A percentile compares a stretch with the other conserved stretches of the same genome.
phyloP scores from a whole-genome alignment of 108 stramenopile genomes.

The Cyclostephanos invisitatus region DNA sequence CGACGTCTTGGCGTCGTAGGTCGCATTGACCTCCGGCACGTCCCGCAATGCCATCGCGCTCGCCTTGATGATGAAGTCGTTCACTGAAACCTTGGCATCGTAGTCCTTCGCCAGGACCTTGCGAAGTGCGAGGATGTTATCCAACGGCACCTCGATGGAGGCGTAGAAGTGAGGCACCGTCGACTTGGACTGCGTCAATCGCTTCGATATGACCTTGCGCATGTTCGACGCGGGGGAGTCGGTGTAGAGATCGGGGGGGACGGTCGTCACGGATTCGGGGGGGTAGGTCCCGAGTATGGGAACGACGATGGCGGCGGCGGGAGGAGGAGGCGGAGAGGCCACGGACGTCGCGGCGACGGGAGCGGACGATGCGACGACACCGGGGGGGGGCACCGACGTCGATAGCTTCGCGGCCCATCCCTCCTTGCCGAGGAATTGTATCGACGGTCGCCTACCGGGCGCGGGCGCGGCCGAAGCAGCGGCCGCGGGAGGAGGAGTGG shows the following conservation, averaged over 20 bases:
- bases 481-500: constrained; percentile 3
- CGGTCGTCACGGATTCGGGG: constrained; percentile 56
- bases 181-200: constrained; percentile 95
- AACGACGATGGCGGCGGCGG: constrained; percentile 49
- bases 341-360: constrained; percentile 37
- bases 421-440: constrained; percentile 93
- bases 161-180: constrained; percentile 97
- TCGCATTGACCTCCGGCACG: constrained; percentile 93
- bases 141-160: constrained; percentile 88
- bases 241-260: constrained; percentile 38
- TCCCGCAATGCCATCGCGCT: constrained; percentile 95
- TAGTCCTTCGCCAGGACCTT: constrained; percentile 71
- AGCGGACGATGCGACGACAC: constrained; percentile 24
- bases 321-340: constrained; percentile 49
- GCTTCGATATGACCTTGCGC: constrained; percentile 94
- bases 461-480: constrained; percentile 26
- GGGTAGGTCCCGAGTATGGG: constrained; percentile 33
- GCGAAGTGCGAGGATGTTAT: constrained; percentile 84
- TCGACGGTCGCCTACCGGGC: constrained; percentile 33
- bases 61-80: constrained; percentile 97
- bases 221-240: constrained; percentile 66
- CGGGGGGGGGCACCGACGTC: constrained; percentile 23
- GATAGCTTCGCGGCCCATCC: constrained; percentile 63
- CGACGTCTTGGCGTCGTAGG: constrained; percentile 50
- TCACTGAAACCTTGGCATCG: constrained; percentile 90